A percentile compares a stretch with the other conserved stretches of the same genome.
These are phyloP conservation scores for Leptodermis oblonga DNA, from an alignment of 257 asterid species.

Conservation along the genomic window DNA sequence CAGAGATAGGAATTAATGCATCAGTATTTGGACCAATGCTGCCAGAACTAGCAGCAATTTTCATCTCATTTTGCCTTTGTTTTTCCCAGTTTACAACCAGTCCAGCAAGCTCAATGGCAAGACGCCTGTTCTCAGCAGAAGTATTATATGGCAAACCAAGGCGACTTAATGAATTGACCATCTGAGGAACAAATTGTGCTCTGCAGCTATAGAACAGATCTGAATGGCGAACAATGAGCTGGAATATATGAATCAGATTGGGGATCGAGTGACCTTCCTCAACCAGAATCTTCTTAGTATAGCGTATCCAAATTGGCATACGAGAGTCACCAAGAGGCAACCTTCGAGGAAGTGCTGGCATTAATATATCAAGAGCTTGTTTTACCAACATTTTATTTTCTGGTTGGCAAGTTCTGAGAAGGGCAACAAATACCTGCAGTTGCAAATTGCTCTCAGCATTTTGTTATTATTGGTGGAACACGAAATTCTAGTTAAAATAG, in stretches of 20 bases:
- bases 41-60: slow-evolving; percentile 56
- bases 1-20: slow-evolving; percentile 43
- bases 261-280: slow-evolving; percentile 99
- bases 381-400: slow-evolving; percentile 95
- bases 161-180: slow-evolving; percentile 98
- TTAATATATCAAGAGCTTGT: slow-evolving; percentile 97
- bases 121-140: slow-evolving; percentile 97
- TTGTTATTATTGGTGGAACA: background rate
- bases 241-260: slow-evolving; percentile 96
- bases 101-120: slow-evolving; percentile 99
- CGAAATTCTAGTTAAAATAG: background rate
- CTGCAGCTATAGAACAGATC: slow-evolving; percentile 99
- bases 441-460: slow-evolving; percentile 18
- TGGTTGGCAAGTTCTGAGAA: slow-evolving; percentile 96
- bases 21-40: slow-evolving; percentile 52
- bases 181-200: slow-evolving; percentile 99
- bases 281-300: slow-evolving; percentile 93
- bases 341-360: slow-evolving; percentile 99
- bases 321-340: slow-evolving; percentile 98
- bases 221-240: slow-evolving; percentile 98
- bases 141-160: slow-evolving; percentile 97
- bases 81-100: slow-evolving; percentile 98
- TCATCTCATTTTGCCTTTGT: slow-evolving; percentile 85
- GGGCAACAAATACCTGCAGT: slow-evolving; percentile 95
- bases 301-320: slow-evolving; percentile 99